phyloP scores from a whole-genome alignment of 495 filamentous ascomycete species.

The Neurospora sp. region DNA sequence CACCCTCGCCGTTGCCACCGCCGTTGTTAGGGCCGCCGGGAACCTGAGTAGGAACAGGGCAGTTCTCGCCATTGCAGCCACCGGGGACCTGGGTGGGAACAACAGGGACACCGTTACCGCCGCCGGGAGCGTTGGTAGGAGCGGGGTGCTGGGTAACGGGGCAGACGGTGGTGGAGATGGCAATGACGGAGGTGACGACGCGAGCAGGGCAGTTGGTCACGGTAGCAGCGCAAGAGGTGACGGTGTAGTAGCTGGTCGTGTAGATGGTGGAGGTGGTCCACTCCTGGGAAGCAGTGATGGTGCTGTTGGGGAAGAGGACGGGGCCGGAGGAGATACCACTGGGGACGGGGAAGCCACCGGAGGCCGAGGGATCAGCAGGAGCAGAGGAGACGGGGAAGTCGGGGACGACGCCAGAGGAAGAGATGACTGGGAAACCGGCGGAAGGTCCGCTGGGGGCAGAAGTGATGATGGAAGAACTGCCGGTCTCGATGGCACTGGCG shows the following conservation, averaged over 20 bases:
- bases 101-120: constrained; percentile 4
- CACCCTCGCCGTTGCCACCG: neutral
- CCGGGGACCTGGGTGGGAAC: constrained; percentile 27
- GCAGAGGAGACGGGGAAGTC: constrained; percentile 46
- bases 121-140: constrained; percentile 2
- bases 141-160: constrained; percentile 33
- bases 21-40: neutral
- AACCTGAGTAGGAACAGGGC: neutral
- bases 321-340: constrained; percentile 39
- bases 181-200: constrained; percentile 44
- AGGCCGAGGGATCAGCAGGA: constrained; percentile 45
- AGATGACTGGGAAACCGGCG: constrained; percentile 51
- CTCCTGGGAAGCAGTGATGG: constrained; percentile 5
- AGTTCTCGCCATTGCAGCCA: constrained; percentile 6
- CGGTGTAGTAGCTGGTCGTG: constrained; percentile 45
- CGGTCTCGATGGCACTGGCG: neutral
- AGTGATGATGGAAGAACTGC: neutral
- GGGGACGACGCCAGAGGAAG: constrained; percentile 45
- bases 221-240: constrained; percentile 45
- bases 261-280: constrained; percentile 51
- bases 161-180: constrained; percentile 51
- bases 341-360: constrained; percentile 46
- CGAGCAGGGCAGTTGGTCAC: constrained; percentile 52
- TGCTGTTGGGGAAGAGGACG: neutral
- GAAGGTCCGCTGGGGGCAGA: constrained; percentile 32